Conservation (phyloP, 495 filamentous ascomycete species). For the Pyrenula massariospora region DNA sequence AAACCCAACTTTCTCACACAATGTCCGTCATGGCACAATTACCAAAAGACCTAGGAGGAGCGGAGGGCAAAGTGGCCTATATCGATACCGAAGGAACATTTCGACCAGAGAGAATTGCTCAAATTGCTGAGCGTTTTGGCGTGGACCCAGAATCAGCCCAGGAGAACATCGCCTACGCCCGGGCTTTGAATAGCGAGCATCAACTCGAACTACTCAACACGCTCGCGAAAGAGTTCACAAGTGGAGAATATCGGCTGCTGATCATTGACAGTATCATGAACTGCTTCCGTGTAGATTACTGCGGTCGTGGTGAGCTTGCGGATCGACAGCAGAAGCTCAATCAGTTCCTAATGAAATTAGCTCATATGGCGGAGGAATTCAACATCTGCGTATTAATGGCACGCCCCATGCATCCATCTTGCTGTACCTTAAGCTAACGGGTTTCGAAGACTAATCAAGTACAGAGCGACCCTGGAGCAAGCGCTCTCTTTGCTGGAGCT, state of each 20-base stretch:
- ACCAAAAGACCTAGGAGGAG: conserved; percentile 53
- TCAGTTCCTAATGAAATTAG: conserved; percentile 55
- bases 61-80: conserved; percentile 69
- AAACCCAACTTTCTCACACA: conserved; percentile 59
- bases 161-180: conserved; percentile 66
- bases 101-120: conserved; percentile 56
- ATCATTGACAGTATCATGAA: conserved; percentile 75
- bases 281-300: conserved; percentile 65
- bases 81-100: conserved; percentile 78
- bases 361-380: conserved; percentile 73
- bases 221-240: conserved; percentile 53
- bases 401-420: conserved; percentile 2
- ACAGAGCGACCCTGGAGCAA: conserved; percentile 70
- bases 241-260: conserved; percentile 58
- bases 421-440: background rate
- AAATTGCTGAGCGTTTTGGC: conserved; percentile 68
- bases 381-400: conserved; percentile 69
- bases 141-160: conserved; percentile 52
- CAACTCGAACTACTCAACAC: conserved; percentile 60
- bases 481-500: conserved; percentile 65
- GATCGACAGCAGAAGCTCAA: conserved; percentile 69
- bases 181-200: conserved; percentile 65
- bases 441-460: conserved; percentile 61
- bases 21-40: conserved; percentile 58
- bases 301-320: conserved; percentile 62